phyloP scores from a whole-genome alignment of 768 basidiomycete species.

The Xerocomellus chrysenteron region DNA sequence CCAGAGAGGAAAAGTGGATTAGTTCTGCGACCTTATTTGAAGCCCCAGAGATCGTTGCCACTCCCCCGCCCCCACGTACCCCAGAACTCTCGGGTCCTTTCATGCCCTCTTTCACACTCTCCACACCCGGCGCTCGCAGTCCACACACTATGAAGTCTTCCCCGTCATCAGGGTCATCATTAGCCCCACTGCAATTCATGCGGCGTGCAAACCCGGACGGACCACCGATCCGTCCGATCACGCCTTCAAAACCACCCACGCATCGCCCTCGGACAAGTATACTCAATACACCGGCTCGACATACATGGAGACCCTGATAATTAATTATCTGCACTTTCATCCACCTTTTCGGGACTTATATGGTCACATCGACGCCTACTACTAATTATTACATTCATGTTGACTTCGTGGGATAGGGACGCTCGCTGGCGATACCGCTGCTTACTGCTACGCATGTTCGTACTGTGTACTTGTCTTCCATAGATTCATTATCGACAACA shows the following conservation, averaged over 20 bases:
- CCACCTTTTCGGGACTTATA: constrained; percentile 20
- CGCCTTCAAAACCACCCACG: constrained; percentile 60
- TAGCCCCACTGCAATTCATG: constrained; percentile 83
- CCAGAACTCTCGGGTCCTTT: constrained; percentile 62
- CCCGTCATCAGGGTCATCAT: constrained; percentile 65
- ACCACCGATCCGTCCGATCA: constrained; percentile 51
- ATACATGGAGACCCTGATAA: constrained; percentile 64
- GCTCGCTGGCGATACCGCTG: constrained; percentile 20
- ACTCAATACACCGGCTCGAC: constrained; percentile 48
- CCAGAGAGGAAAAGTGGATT: constrained; percentile 79
- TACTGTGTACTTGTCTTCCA: constrained; percentile 29
- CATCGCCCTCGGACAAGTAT: constrained; percentile 44
- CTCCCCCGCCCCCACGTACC: constrained; percentile 51
- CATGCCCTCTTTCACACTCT: constrained; percentile 67
- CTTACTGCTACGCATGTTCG: constrained; percentile 21
- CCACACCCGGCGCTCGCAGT: constrained; percentile 46
- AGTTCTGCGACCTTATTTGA: constrained; percentile 72
- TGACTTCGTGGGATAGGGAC: constrained; percentile 28
- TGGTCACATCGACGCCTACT: constrained; percentile 12
- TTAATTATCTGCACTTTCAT: constrained; percentile 15
- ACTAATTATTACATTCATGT: constrained; percentile 33
- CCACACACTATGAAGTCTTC: constrained; percentile 50
- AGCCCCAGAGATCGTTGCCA: constrained; percentile 40
- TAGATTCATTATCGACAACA: constrained; percentile 13
- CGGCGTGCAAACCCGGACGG: constrained; percentile 69